These are phyloP conservation scores for Pulveroboletus sp. DNA, from an alignment of 768 basidiomycete species.

Conservation along the genomic window DNA sequence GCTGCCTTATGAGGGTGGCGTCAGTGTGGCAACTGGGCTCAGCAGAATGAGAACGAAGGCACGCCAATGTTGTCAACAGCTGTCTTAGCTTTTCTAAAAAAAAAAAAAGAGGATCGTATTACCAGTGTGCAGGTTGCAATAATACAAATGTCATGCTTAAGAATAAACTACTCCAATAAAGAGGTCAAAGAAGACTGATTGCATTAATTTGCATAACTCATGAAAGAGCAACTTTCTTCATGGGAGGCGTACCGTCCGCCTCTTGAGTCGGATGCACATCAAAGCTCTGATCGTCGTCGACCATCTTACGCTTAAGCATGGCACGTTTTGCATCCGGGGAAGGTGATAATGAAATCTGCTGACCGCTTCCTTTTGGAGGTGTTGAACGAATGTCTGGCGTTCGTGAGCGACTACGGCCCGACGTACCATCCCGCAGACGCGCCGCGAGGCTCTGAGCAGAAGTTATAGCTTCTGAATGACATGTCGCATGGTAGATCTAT, in stretches of 20 bases:
- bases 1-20: not conserved
- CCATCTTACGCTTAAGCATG: conserved; percentile 78
- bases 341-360: conserved; percentile 43
- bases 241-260: conserved; percentile 54
- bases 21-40: not conserved
- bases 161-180: conserved; percentile 36
- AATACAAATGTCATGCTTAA: conserved; percentile 29
- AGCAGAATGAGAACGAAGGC: not conserved
- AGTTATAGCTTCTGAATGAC: conserved; percentile 76
- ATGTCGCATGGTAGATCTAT: conserved; percentile 93
- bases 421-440: conserved; percentile 60
- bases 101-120: conserved; percentile 15
- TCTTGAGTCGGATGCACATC: conserved; percentile 33
- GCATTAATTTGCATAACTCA: conserved; percentile 18
- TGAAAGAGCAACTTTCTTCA: conserved; percentile 62
- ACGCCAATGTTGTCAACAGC: too few species aligned
- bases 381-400: conserved; percentile 62
- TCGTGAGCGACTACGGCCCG: conserved; percentile 62
- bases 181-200: conserved; percentile 14
- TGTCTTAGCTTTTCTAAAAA: too few species aligned
- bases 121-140: conserved; percentile 13
- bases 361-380: conserved; percentile 33
- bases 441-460: conserved; percentile 66
- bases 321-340: conserved; percentile 51
- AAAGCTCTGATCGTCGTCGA: conserved; percentile 40